Base-by-base conservation (phyloP, 768 basidiomycete species). In the Amanita pseudoporphyria region DNA sequence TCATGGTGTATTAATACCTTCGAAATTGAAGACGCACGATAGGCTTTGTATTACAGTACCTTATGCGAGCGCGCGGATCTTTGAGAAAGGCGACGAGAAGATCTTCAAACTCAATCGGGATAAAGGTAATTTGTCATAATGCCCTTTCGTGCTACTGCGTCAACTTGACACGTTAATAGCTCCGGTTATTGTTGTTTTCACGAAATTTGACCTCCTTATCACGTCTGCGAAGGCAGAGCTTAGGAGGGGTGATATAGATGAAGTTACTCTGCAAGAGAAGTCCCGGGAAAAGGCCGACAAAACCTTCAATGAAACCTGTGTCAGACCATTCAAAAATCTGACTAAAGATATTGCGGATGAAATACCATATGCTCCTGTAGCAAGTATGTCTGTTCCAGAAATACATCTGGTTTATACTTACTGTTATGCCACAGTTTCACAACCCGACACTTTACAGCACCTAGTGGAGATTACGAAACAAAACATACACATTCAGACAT, bases 121-220 rank as follows among this genome's bases (percentile, higher is more conserved):
- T 28, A 53, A 56, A 26, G 43, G 51, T 31, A 26, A 45, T 28
- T 39, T 49, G 32, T 32, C 36, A 22, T 45, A n/a, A 13, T 9
- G 16, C n/a, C 30, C 30, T 21, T 10, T 44, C 28, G 12, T n/a
- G 22, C 21, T 22, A 35, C 5, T 37, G 37, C 46, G 33, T n/a
- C n/a, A 10, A 16, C n/a, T 33, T 14, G 26, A 9, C 30, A 4
- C 41, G 62, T 58, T 52, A 19, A 18, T 33, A 21, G 55, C 63
- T 37, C 63, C 65, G 10, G 44, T 65, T 45, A 58, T 66, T 36
- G 58, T 56, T 24, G 59, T 66, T 9, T 65, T 66, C 52, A 66
- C 64, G 14, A 64, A 66, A 49, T 65, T 62, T 41, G 64, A 66
- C 50, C 43, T 52, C 13, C 58, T 65, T 9, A 40, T 57, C 16